Conservation (phyloP, 2,329 filamentous ascomycete genomes). For the Gnomoniopsis sp. region DNA sequence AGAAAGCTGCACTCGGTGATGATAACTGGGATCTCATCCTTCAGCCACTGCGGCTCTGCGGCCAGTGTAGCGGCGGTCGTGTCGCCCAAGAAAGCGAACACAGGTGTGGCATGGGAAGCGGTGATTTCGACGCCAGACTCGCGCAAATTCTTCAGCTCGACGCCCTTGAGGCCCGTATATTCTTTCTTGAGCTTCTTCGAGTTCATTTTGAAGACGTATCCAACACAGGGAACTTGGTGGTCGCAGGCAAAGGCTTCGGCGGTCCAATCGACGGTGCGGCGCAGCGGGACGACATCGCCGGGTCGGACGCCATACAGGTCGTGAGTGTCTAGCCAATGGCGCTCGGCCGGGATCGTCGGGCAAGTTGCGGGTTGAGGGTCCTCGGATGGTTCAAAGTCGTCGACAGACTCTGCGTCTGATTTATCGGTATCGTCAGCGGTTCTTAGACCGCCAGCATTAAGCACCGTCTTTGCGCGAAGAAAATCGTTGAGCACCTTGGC, state of each 20-base stretch:
- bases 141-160: slow-evolving; percentile 35
- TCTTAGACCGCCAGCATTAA: slow-evolving; percentile 39
- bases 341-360: not conserved
- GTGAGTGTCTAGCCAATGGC: slow-evolving; percentile 34
- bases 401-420: slow-evolving; percentile 6
- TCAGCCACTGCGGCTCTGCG: slow-evolving; percentile 37
- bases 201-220: slow-evolving; percentile 41
- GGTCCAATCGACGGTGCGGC: slow-evolving; percentile 32
- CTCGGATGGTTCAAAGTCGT: slow-evolving; percentile 14
- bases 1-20: slow-evolving; percentile 50
- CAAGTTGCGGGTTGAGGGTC: not conserved
- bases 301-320: slow-evolving; percentile 33
- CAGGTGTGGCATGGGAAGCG: slow-evolving; percentile 32
- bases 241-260: slow-evolving; percentile 43
- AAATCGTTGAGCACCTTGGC: slow-evolving; percentile 36
- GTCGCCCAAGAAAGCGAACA: slow-evolving; percentile 48
- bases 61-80: slow-evolving; percentile 39
- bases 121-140: slow-evolving; percentile 37
- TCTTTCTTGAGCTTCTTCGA: slow-evolving; percentile 37
- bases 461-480: slow-evolving; percentile 36
- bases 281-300: slow-evolving; percentile 34
- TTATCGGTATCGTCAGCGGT: slow-evolving; percentile 22
- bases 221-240: slow-evolving; percentile 45
- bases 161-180: slow-evolving; percentile 32
- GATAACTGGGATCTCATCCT: slow-evolving; percentile 38